phyloP scores from a whole-genome alignment of 2,329 filamentous ascomycete species.

The Alternaria gansuensis region DNA sequence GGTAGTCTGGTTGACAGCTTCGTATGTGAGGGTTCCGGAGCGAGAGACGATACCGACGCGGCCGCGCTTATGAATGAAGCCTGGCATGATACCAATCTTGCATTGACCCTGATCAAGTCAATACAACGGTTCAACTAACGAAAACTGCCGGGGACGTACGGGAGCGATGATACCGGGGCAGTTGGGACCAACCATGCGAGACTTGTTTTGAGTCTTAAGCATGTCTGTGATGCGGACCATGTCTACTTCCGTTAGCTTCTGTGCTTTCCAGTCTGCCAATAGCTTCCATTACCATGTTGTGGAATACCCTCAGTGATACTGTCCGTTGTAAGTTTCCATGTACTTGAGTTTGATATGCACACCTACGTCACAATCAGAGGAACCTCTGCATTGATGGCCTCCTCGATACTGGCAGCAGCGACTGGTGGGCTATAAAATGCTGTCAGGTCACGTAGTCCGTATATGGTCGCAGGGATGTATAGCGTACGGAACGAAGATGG shows the following conservation, averaged over 20 bases:
- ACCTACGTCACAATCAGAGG: slow-evolving; percentile 85
- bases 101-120: slow-evolving; percentile 77
- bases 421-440: slow-evolving; percentile 74
- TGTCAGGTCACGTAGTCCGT: slow-evolving; percentile 40
- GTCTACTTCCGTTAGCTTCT: slow-evolving; percentile 64
- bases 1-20: slow-evolving; percentile 99
- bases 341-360: slow-evolving; percentile 24
- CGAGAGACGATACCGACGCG: slow-evolving; percentile 98
- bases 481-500: slow-evolving; percentile 91
- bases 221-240: slow-evolving; percentile 99
- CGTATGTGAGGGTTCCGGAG: slow-evolving; percentile 97
- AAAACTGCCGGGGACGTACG: slow-evolving; percentile 52
- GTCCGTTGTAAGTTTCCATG: slow-evolving; percentile 48
- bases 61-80: slow-evolving; percentile 99
- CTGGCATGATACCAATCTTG: slow-evolving; percentile 99
- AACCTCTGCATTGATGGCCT: slow-evolving; percentile 92
- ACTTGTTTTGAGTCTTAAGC: slow-evolving; percentile 97
- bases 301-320: slow-evolving; percentile 95
- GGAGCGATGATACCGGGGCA: slow-evolving; percentile 96
- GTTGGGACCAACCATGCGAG: slow-evolving; percentile 94
- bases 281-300: slow-evolving; percentile 79
- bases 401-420: slow-evolving; percentile 94
- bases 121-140: slow-evolving; percentile 5
- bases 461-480: slow-evolving; percentile 10
- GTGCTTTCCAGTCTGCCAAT: neutral